Conservation (phyloP, 1,139 yeast species). For the Spathaspora sp. region DNA sequence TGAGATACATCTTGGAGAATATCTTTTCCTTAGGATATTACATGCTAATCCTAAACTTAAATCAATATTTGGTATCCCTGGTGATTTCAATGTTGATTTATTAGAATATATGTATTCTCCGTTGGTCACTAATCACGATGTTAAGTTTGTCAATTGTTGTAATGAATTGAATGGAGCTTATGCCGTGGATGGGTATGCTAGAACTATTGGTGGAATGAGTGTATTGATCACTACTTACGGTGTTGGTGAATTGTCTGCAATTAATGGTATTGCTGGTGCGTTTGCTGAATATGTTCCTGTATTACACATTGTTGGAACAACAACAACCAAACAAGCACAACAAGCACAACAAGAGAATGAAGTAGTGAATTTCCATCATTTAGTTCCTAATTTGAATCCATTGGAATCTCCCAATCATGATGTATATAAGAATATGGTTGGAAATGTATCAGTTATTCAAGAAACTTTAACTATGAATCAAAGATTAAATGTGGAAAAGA, state of each 20-base stretch:
- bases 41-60: constrained; percentile 38
- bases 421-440: constrained; percentile 62
- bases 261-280: constrained; percentile 83
- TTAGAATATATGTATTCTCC: constrained; percentile 36
- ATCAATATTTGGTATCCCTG: constrained; percentile 42
- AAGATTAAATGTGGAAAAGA: constrained; percentile 43
- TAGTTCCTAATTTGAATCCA: constrained; percentile 55
- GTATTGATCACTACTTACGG: constrained; percentile 69
- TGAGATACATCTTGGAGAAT: constrained; percentile 38
- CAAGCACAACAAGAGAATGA: constrained; percentile 23
- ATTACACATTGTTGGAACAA: constrained; percentile 80
- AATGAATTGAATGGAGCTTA: constrained; percentile 54
- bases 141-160: constrained; percentile 31
- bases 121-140: constrained; percentile 20
- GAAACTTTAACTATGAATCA: constrained; percentile 54
- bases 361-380: constrained; percentile 58
- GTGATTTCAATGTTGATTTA: constrained; percentile 41
- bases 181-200: constrained; percentile 78
- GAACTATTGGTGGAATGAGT: constrained; percentile 44
- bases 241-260: constrained; percentile 84
- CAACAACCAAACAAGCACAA: constrained; percentile 31
- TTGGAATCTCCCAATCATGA: constrained; percentile 55
- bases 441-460: constrained; percentile 55
- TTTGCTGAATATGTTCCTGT: constrained; percentile 79
- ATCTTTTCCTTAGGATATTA: constrained; percentile 33